Conservation (phyloP, 2,329 filamentous ascomycete genomes). For the Aspergillus arachidicola region DNA sequence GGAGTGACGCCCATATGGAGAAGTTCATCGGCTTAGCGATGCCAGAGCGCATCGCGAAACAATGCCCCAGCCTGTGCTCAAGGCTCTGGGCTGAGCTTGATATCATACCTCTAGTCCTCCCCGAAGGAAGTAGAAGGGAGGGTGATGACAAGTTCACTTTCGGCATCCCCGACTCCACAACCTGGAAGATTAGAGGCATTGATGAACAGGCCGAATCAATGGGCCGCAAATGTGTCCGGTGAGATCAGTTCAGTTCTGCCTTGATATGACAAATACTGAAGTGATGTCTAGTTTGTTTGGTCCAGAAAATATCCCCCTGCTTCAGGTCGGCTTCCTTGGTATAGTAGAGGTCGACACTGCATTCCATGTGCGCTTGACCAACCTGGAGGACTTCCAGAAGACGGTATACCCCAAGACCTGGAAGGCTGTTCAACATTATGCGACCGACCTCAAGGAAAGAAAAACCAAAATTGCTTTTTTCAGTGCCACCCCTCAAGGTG, state of each 20-base stretch:
- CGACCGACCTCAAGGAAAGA: slow-evolving; percentile 62
- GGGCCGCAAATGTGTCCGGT: slow-evolving; percentile 77
- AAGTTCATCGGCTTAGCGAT: slow-evolving; percentile 79
- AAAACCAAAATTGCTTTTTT: slow-evolving; percentile 76
- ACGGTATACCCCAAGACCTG: slow-evolving; percentile 67
- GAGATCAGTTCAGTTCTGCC: slow-evolving; percentile 14
- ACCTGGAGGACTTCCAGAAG: slow-evolving; percentile 59
- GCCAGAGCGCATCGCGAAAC: slow-evolving; percentile 59
- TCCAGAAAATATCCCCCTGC: slow-evolving; percentile 68
- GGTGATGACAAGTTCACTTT: slow-evolving; percentile 22
- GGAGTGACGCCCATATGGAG: slow-evolving; percentile 66
- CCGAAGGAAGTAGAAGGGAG: slow-evolving; percentile 28
- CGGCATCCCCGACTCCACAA: slow-evolving; percentile 29
- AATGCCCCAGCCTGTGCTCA: slow-evolving; percentile 68
- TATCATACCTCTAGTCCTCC: slow-evolving; percentile 70
- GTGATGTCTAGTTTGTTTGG: slow-evolving; percentile 63
- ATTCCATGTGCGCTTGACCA: slow-evolving; percentile 64
- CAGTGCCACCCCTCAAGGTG: slow-evolving; percentile 79
- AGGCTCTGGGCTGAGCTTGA: slow-evolving; percentile 77
- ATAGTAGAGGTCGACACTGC: slow-evolving; percentile 71
- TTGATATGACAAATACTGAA: slow-evolving; percentile 9
- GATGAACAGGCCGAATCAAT: slow-evolving; percentile 83
- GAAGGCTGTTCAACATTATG: slow-evolving; percentile 66
- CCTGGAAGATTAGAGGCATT: slow-evolving; percentile 60
- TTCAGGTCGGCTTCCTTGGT: slow-evolving; percentile 68